Evolutionary conservation across 345 rosid species (phyloP), one percentile per base, ranked within the genome.

Genomic region (Gossypium arboreum): DNA sequence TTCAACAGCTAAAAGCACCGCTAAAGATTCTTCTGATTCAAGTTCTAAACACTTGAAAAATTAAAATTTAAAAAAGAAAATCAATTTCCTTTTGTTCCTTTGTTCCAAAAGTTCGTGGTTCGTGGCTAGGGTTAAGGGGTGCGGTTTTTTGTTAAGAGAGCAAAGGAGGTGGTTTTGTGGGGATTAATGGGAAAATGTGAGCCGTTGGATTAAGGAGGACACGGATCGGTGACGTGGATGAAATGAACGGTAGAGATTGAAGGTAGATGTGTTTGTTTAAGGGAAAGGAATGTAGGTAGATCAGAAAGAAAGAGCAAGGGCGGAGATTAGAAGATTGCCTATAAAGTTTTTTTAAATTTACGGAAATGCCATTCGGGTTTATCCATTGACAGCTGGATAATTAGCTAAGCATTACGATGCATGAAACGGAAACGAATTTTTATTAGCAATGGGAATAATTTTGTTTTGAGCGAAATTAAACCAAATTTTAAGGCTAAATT

Each of bases 191-290:
- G 54, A 48, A 47, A 10, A 50, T 22, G 6, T 61, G 17, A 16
- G 12, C 80, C 85, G 85, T 82, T 62, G 68, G 88, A 83, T 86
- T 57, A 20, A 7, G 4, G 0, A 12, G 2, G 16, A 44, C 75
- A 12, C 71, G 81, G 88, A 87, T 85, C 71, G 73, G 0, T 83
- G 86, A 87, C 86, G 51, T 87, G 90, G 83, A 63, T 0, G 0
- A 0, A 17, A 69, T 78, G 80, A 73, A 83, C 81, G 84, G 84
- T 74, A 1, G 41, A 45, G 82, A 82, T 82, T 57, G 44, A 17
- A 15, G 78, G 13, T 72, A 0, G 25, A 20, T 86, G 89, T 86
- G 89, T 84, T 86, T 86, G 87, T 86, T 86, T 64, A 76, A 22
- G 66, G 62, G 69, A 75, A 71, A 55, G 81, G 41, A 34, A 24